Percentiles rank a stretch among this genome's conserved stretches.
Conservation (phyloP, 169 alveolate species). For the Plasmodium knowlesi region DNA sequence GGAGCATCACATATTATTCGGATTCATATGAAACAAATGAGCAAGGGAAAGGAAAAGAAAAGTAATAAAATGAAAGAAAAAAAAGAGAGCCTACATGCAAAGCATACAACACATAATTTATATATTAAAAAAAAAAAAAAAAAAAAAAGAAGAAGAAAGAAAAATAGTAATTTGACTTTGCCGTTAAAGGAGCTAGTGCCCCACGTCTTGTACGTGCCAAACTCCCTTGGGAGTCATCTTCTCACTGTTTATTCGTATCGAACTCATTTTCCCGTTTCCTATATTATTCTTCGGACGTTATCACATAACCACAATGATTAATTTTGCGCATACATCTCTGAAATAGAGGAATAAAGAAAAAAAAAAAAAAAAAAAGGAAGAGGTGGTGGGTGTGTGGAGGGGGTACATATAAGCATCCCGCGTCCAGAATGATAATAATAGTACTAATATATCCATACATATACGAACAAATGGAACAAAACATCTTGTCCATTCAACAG, state of each 20-base stretch:
- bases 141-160: too few species aligned
- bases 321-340: conserved; percentile 1
- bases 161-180: neutral
- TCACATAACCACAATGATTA: neutral
- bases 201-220: neutral
- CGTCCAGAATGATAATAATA: neutral
- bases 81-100: neutral
- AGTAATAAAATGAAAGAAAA: too few species aligned
- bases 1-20: too few species aligned
- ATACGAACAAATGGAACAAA: neutral
- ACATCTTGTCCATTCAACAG: neutral
- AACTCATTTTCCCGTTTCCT: neutral
- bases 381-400: neutral
- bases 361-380: neutral
- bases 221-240: neutral
- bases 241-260: neutral
- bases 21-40: too few species aligned
- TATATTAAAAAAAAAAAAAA: too few species aligned
- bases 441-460: neutral
- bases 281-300: neutral
- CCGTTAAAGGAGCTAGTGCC: neutral
- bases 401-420: too few species aligned
- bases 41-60: too few species aligned
- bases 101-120: neutral
- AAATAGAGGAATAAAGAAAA: neutral